These are phyloP conservation scores for Luffa acutangula DNA, from an alignment of 306 rosid species.

Conservation along the genomic window DNA sequence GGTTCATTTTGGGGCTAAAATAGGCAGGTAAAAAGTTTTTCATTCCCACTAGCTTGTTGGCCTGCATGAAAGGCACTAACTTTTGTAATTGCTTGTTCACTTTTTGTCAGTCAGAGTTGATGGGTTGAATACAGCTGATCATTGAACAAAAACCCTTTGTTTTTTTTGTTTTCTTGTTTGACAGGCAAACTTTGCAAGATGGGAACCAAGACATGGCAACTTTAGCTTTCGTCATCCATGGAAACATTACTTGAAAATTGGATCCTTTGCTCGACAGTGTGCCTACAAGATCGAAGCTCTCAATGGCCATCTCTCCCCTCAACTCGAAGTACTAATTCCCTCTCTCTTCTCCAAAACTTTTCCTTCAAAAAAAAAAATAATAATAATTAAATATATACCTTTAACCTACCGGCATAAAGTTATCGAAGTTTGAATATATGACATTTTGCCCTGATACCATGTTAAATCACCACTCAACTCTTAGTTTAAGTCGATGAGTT, in stretches of 20 bases:
- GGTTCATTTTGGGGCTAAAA: no score
- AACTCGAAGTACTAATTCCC: constrained; percentile 35
- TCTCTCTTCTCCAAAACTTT: neutral
- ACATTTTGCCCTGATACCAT: no score
- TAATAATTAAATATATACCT: no score
- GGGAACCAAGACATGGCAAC: constrained; percentile 92
- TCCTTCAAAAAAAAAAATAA: neutral
- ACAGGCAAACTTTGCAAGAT: constrained; percentile 80
- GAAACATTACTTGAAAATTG: constrained; percentile 74
- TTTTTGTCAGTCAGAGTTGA: neutral
- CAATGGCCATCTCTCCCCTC: constrained; percentile 29
- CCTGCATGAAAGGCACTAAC: neutral
- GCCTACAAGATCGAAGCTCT: constrained; percentile 77
- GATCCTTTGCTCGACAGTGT: constrained; percentile 56
- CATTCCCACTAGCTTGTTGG: neutral
- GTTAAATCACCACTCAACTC: no score
- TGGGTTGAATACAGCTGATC: constrained; percentile 7
- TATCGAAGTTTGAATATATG: no score
- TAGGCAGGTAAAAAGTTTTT: no score
- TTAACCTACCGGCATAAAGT: no score
- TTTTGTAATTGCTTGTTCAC: neutral
- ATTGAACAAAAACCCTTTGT: neutral
- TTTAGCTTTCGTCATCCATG: constrained; percentile 75
- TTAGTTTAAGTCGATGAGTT: no score
- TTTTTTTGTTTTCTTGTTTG: neutral